Evolutionary conservation across 192 early-diverging fungal genomes (phyloP), one percentile per base, ranked within the genome.

Genomic region (Jimgerdemannia lactiflua): DNA sequence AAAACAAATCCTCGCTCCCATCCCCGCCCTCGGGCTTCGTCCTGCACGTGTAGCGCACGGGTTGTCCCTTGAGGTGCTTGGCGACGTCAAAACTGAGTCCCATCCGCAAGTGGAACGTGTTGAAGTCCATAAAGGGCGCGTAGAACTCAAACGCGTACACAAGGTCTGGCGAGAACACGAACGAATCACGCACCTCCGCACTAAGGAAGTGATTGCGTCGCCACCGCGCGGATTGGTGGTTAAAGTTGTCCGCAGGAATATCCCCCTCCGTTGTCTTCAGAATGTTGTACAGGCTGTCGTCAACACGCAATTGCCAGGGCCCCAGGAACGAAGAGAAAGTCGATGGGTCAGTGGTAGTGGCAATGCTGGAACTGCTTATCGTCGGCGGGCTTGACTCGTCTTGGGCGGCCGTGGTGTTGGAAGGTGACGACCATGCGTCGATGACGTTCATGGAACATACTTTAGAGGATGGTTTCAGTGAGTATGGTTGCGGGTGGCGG

Each of bases 91-190:
- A 72, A 39, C 70, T 67, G 4, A 81, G 65, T 0, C 80, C 80
- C 70, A 78, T 74, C 17, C 43, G 67, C 64, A 78, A 73, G 20
- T 75, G 75, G 42, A 80, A 80, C 20, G 76, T 82, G 67, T 78
- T 82, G 59, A 82, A 82, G 42, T 82, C 69, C 74, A 82, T 78
- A 49, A 78, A 72, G 0, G 80, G 80, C 20, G 77, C 72, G 69
- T 74, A 82, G 74, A 82, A 82, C 49, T 82, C 80, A 43, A 78
- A 82, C 66, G 77, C 80, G 66, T 82, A 72, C 11, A 82, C 80
- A 4, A 73, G 68, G 4, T 82, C 68, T 3, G 77, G 39, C 19
- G 65, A 73, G 69, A 76, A 82, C 39, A 73, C 68, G 70, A 82
- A 82, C 43, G 68, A 54, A 63, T 43, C 74, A 11, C 80, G 69